phyloP scores from a whole-genome alignment of 106 monocot genomes.

The Alisma plantagoaquatica region DNA sequence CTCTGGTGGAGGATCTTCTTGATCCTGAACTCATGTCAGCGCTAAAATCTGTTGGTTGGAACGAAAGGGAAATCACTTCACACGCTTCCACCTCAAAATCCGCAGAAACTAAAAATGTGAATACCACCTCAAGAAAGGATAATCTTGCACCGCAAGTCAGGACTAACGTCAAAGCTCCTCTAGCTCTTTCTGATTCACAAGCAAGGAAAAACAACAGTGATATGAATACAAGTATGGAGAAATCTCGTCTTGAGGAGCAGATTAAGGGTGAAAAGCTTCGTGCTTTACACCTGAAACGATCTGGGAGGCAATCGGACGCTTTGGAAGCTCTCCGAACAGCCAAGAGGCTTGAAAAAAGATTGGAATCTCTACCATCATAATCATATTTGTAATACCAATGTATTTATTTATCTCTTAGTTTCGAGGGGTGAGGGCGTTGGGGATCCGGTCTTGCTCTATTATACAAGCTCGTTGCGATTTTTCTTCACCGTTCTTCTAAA shows the following conservation, averaged over 20 bases:
- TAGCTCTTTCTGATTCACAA: neutral
- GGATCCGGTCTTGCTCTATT: too few relatives aligned
- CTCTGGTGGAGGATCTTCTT: slow-evolving; percentile 50
- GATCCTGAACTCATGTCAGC: slow-evolving; percentile 89
- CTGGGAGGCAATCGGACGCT: slow-evolving; percentile 81
- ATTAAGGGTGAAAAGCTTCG: slow-evolving; percentile 75
- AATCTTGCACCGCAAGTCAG: neutral
- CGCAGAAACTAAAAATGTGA: neutral
- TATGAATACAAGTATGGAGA: slow-evolving; percentile 18
- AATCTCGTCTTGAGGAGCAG: slow-evolving; percentile 55
- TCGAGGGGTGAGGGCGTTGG: too few relatives aligned
- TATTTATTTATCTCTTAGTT: too few relatives aligned
- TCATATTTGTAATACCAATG: too few relatives aligned
- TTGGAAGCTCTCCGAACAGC: slow-evolving; percentile 79
- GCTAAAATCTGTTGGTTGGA: slow-evolving; percentile 75
- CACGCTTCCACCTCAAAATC: slow-evolving; percentile 14
- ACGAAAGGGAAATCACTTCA: slow-evolving; percentile 30
- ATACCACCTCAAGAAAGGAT: too few relatives aligned
- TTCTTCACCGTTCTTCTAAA: too few relatives aligned
- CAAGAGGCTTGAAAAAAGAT: slow-evolving; percentile 70
- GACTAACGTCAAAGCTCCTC: neutral
- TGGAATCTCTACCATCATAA: slow-evolving; percentile 20
- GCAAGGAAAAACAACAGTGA: neutral
- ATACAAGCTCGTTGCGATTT: too few relatives aligned
- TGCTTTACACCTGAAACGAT: slow-evolving; percentile 63